Evolutionary conservation across 192 early-diverging fungal genomes (phyloP).

Genomic region (Obelidium mucronatum): DNA sequence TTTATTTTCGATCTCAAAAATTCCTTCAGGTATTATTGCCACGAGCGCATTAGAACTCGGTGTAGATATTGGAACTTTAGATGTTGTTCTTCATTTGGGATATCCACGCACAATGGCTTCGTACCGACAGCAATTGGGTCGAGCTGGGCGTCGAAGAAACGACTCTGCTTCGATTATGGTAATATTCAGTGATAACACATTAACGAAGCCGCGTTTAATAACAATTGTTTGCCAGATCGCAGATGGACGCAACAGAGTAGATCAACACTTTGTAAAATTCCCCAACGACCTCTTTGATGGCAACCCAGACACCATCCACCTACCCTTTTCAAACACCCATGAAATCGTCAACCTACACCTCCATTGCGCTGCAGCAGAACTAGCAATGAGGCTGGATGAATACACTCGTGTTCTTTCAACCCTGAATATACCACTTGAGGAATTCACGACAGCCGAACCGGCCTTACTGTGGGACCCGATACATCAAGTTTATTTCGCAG

Average conservation of each 20-base stretch:
- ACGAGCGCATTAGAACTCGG: slow-evolving; percentile 87
- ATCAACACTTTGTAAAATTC: slow-evolving; percentile 57
- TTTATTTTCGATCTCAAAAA: no score
- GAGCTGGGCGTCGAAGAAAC: slow-evolving; percentile 71
- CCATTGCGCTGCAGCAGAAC: slow-evolving; percentile 78
- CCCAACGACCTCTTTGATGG: slow-evolving; percentile 62
- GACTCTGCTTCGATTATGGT: slow-evolving; percentile 72
- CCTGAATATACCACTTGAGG: background rate
- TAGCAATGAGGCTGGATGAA: slow-evolving; percentile 30
- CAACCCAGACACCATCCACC: slow-evolving; percentile 27
- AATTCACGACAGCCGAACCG: background rate
- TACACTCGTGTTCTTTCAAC: slow-evolving; percentile 2
- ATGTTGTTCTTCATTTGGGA: slow-evolving; percentile 79
- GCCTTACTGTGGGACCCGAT: slow-evolving; percentile 17
- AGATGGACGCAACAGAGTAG: slow-evolving; percentile 59
- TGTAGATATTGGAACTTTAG: slow-evolving; percentile 77
- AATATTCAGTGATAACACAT: slow-evolving; percentile 1
- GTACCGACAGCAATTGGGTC: slow-evolving; percentile 77
- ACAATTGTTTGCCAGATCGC: slow-evolving; percentile 18
- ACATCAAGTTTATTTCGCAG: slow-evolving; percentile 50
- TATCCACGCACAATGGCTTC: slow-evolving; percentile 67
- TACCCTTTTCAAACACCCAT: slow-evolving; percentile 47
- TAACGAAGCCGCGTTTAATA: background rate
- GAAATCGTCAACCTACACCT: slow-evolving; percentile 64
- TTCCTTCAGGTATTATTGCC: slow-evolving; percentile 69